phyloP scores from a whole-genome alignment of 371 early-diverging fungal genomes.

The Mucor mucedo region DNA sequence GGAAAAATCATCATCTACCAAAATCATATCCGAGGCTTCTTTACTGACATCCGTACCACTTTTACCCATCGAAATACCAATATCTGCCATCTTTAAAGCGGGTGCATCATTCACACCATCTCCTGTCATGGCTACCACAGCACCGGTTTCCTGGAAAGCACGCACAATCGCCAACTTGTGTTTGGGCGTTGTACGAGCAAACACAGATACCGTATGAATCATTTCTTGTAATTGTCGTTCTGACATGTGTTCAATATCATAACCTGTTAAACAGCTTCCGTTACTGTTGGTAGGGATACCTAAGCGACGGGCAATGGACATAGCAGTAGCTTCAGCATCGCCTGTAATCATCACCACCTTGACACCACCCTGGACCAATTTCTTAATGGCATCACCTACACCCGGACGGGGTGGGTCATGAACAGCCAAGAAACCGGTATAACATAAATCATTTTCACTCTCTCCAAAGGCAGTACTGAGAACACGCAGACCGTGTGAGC shows the following conservation, averaged over 20 bases:
- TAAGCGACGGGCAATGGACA: constrained; percentile 78
- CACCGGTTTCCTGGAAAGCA: constrained; percentile 74
- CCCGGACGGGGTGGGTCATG: constrained; percentile 85
- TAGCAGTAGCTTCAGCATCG: constrained; percentile 84
- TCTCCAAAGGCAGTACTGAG: constrained; percentile 82
- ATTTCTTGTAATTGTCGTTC: constrained; percentile 68
- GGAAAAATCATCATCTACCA: constrained; percentile 87
- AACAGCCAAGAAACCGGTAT: constrained; percentile 86
- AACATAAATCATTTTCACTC: constrained; percentile 58
- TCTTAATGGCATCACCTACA: constrained; percentile 67
- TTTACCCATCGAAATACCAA: constrained; percentile 92
- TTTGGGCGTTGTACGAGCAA: constrained; percentile 91
- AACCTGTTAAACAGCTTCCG: constrained; percentile 69
- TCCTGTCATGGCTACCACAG: constrained; percentile 91
- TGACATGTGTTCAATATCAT: constrained; percentile 71
- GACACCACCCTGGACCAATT: constrained; percentile 75
- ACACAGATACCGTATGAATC: constrained; percentile 69
- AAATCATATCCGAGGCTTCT: constrained; percentile 92
- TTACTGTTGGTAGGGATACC: constrained; percentile 69
- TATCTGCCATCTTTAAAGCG: constrained; percentile 87
- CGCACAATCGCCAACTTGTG: constrained; percentile 89
- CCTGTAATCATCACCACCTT: constrained; percentile 91
- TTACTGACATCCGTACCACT: constrained; percentile 91
- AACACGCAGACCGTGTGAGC: constrained; percentile 86
- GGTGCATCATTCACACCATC: constrained; percentile 98